A percentile compares a stretch with the other conserved stretches of the same genome.
Evolutionary conservation across 805 yeast species (phyloP).

Genomic region (Pichia heedii): DNA sequence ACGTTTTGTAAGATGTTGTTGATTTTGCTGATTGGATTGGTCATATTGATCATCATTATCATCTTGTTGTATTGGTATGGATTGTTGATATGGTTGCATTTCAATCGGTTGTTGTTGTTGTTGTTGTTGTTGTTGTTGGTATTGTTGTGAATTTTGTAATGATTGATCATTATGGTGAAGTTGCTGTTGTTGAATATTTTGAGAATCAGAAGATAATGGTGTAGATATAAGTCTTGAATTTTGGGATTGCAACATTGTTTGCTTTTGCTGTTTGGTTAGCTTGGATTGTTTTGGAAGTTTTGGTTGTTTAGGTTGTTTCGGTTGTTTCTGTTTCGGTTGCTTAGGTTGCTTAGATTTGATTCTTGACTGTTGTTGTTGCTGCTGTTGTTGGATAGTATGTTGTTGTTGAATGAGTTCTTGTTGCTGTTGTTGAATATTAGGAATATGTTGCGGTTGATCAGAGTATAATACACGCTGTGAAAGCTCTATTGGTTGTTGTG

Average conservation of each 20-base stretch:
- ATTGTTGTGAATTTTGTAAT: background rate
- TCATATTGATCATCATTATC: background rate
- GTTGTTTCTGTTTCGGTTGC: conserved; percentile 2
- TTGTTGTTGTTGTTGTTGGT: background rate
- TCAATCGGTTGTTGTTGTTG: background rate
- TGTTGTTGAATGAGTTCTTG: background rate
- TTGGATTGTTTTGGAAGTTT: background rate
- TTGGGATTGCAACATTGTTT: background rate
- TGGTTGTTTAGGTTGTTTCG: conserved; percentile 1
- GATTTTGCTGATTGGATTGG: background rate
- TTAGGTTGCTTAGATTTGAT: background rate
- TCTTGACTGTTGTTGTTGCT: background rate
- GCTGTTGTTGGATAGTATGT: background rate
- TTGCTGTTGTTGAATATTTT: background rate
- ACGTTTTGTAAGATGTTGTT: conserved; percentile 37
- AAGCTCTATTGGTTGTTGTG: background rate
- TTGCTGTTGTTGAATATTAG: background rate
- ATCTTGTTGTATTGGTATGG: background rate
- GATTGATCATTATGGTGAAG: no score
- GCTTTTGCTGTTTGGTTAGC: background rate
- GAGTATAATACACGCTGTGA: background rate
- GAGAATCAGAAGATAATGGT: background rate
- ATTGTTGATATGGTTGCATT: background rate
- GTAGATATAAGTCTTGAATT: background rate
- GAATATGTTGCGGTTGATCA: background rate